These are phyloP conservation scores for Phaseolus coccineus DNA, from an alignment of 331 rosid species.

Conservation along the genomic window DNA sequence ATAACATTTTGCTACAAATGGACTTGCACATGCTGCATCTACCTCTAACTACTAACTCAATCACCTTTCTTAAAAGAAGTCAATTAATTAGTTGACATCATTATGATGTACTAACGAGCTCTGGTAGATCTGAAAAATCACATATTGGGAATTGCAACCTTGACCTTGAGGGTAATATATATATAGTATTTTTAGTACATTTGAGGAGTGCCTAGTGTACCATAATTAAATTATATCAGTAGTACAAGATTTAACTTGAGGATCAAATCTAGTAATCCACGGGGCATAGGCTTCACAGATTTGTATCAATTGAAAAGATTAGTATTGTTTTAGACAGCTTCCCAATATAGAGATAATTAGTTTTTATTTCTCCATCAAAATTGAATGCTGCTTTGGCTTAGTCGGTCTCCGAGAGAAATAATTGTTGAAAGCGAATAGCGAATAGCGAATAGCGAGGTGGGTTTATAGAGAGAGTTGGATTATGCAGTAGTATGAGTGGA, in stretches of 20 bases:
- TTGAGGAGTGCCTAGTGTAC: background rate
- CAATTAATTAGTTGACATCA: background rate
- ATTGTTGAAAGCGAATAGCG: too few relatives aligned
- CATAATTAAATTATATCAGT: background rate
- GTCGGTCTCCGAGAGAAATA: too few relatives aligned
- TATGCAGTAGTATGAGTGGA: background rate
- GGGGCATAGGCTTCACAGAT: background rate
- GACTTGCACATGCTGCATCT: background rate
- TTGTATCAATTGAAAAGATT: background rate
- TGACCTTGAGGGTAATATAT: background rate
- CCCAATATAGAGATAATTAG: background rate
- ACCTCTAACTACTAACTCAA: background rate
- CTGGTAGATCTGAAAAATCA: background rate
- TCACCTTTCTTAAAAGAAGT: background rate
- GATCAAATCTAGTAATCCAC: background rate
- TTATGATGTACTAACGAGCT: background rate
- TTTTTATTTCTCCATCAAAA: background rate
- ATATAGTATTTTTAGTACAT: background rate
- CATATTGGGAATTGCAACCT: background rate
- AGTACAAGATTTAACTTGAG: background rate
- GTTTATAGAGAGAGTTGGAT: background rate
- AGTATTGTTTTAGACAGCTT: background rate
- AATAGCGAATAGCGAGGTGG: too few relatives aligned
- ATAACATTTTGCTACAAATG: background rate
- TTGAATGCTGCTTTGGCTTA: background rate